Percentiles rank a stretch among this genome's conserved stretches.
Conservation (phyloP, 352 stramenopile species). For the Phytophthora tentaculata region DNA sequence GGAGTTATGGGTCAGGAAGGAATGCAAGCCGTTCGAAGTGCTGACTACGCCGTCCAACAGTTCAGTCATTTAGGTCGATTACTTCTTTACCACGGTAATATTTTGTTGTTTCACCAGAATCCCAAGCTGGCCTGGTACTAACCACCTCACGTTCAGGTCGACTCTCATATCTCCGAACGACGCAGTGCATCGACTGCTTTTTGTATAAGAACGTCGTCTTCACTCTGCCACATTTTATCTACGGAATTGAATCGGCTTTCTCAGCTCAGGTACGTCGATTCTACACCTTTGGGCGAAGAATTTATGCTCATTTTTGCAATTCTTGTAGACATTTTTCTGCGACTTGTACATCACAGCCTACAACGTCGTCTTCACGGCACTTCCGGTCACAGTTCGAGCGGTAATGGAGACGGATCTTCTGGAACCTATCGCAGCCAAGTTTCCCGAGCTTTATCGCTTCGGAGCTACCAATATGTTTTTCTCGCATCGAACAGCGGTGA, state of each 20-base stretch:
- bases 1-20: slow-evolving; percentile 98
- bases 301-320: no score
- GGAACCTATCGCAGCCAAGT: slow-evolving; percentile 65
- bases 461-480: slow-evolving; percentile 70
- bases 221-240: slow-evolving; percentile 90
- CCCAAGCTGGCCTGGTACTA: not conserved
- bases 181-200: slow-evolving; percentile 96
- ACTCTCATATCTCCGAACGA: slow-evolving; percentile 96
- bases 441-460: slow-evolving; percentile 76
- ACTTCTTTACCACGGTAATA: slow-evolving; percentile 79
- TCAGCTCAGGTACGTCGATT: slow-evolving; percentile 66
- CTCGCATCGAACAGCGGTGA: slow-evolving; percentile 53
- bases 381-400: slow-evolving; percentile 87
- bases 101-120: no score
- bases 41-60: slow-evolving; percentile 84
- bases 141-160: slow-evolving; percentile 61
- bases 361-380: slow-evolving; percentile 93
- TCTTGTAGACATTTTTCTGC: slow-evolving; percentile 72
- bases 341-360: slow-evolving; percentile 92
- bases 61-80: slow-evolving; percentile 82
- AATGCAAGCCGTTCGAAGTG: slow-evolving; percentile 83
- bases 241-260: slow-evolving; percentile 86
- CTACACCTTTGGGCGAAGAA: not conserved
- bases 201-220: slow-evolving; percentile 99
- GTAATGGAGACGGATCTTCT: slow-evolving; percentile 83